phyloP scores from a whole-genome alignment of 2,329 filamentous ascomycete genomes.

The Phyllosticta capitalensis region DNA sequence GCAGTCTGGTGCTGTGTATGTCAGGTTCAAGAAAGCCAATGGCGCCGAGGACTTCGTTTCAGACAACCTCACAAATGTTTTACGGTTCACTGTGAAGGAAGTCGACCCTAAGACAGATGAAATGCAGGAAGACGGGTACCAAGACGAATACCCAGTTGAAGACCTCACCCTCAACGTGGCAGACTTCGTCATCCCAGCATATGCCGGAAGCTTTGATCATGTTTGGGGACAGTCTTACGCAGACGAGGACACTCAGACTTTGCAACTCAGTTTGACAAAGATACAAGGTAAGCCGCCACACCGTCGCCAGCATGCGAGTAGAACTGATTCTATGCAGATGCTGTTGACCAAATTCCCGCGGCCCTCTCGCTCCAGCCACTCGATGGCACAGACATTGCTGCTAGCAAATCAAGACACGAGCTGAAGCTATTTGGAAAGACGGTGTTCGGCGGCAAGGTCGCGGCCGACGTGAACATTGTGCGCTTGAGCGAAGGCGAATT shows the following conservation, averaged over 20 bases:
- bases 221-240: constrained; percentile 90
- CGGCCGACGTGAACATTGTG: constrained; percentile 68
- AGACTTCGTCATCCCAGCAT: constrained; percentile 89
- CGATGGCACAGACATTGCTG: constrained; percentile 83
- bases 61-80: constrained; percentile 64
- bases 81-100: constrained; percentile 93
- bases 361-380: constrained; percentile 84
- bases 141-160: constrained; percentile 77
- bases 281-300: constrained; percentile 63
- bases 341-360: constrained; percentile 81
- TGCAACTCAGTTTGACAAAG: constrained; percentile 82
- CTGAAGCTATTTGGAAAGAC: constrained; percentile 96
- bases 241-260: constrained; percentile 84
- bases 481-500: too few species aligned
- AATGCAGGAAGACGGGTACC: constrained; percentile 73
- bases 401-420: constrained; percentile 83
- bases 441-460: constrained; percentile 79
- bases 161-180: constrained; percentile 56
- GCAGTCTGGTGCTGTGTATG: constrained; percentile 87
- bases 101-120: constrained; percentile 91
- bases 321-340: constrained; percentile 48
- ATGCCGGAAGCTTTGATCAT: constrained; percentile 89
- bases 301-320: background rate
- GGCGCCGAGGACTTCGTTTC: constrained; percentile 70
- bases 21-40: constrained; percentile 77